Evolutionary conservation across 352 stramenopile species (phyloP), one percentile per base, ranked within the genome.

Genomic region (Aphanomyces cochlioides): DNA sequence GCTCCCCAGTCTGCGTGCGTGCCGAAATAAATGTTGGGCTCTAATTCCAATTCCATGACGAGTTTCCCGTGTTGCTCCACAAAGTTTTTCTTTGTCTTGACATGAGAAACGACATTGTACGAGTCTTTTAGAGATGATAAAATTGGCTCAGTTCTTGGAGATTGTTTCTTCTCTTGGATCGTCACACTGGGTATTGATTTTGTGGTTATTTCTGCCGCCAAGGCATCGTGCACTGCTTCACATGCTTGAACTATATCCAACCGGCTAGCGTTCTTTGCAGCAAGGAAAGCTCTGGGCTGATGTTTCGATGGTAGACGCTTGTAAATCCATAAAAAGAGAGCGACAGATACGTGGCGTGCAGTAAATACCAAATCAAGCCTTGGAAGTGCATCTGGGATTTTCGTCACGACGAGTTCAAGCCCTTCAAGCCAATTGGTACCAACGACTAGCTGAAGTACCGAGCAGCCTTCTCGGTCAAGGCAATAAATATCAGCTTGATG

Each of bases 391-490:
- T 56, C 40, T 61, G 19, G 54, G n/a, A 7, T 45, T 28, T 37
- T 15, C 12, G 7, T 37, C 54, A 41, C 37, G 17, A 67, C 12
- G 7, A 67, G 17, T 12, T 36, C 38, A 45, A 67, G 13, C 4
- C 59, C 43, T 12, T 53, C 59, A 3, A 12, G 10, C 59, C 59
- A 67, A 10, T 67, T n/a, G n/a, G 43, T 48, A 5, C 43, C 38
- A 21, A 67, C 15, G 28, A 67, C 41, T 5, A 67, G n/a, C 3
- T 67, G 59, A n/a, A 21, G 19, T 8, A 36, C 12, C 6, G 15
- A 57, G 39, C 59, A 67, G 17, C 59, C 59, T 10, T 54, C 43
- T 13, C 39, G 17, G 19, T 67, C 59, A 45, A 56, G 5, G 28
- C 5, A 4, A 5, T 10, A 34, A 28, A 37, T 36, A 28, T 48